Evolutionary conservation across 2,329 filamentous ascomycete genomes (phyloP), one percentile per base, ranked within the genome.

Genomic region (Aspergillus sojae): DNA sequence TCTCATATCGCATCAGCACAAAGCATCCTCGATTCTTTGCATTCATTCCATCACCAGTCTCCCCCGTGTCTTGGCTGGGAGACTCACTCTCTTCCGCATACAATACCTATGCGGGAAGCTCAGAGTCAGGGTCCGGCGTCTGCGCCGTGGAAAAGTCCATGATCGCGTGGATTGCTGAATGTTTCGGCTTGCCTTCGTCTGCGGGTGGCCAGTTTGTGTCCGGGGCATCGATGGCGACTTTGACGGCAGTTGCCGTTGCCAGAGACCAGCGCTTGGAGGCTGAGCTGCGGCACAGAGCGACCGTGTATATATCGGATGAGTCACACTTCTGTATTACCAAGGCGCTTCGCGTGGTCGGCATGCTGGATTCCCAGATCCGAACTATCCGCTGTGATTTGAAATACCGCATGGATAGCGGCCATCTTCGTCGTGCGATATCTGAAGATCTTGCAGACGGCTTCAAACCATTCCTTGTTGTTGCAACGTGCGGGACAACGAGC

Each of bases 211-310:
- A 54, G 6, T 70, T 65, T 26, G 68, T 71, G 3, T 67, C 66
- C 3, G 67, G 70, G 16, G 68, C 62, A 4, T 71, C 70, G 2
- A 66, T 71, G 62, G 70, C 68, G 1, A 68, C 67, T 26, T 43
- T 71, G 39, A 70, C 66, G 4, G 70, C 70, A 7, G n/a, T 70
- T 19, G 43, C 57, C 3, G 57, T 65, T 16, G 70, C 70, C 3
- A 62, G 70, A 26, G 68, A 71, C 39, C 57, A 68, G 32, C 50
- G 54, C 4, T 28, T 70, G 14, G 19, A 56, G 5, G 26, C 26
- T 14, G 55, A 41, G 5, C 41, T 66, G 23, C 30, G 61, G n/a
- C 34, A 32, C 1, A 34, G 46, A 7, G 67, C 61, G 1, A 60
- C 66, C 9, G 63, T 60, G 4, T 71, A 71, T 39, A 41, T 69